Percentiles rank a stretch among this genome's conserved stretches.
Conservation (phyloP, 202 grass and related monocot species). For the Brachypodium distachyon region DNA sequence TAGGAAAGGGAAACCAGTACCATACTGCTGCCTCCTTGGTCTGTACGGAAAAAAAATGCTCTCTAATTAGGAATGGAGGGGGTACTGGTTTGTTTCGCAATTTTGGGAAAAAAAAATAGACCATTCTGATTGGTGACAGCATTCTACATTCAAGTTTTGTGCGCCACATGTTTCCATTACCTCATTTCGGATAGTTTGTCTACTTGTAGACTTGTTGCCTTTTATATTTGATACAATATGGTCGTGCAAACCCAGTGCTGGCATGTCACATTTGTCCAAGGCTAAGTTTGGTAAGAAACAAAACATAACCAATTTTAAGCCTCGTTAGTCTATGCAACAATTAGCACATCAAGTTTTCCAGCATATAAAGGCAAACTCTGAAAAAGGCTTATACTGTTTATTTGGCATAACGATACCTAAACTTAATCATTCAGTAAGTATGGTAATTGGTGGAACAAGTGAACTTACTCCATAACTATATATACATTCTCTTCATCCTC, state of each 20-base stretch:
- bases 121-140: not conserved
- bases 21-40: no score
- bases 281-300: not conserved
- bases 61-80: no score
- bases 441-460: not conserved
- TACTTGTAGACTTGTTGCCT: not conserved
- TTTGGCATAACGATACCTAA: slow-evolving; percentile 3
- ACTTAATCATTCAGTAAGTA: slow-evolving; percentile 2
- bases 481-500: slow-evolving; percentile 98
- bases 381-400: not conserved
- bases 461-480: slow-evolving; percentile 96
- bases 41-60: no score
- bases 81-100: not conserved
- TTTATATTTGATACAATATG: not conserved
- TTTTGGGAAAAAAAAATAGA: not conserved
- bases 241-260: not conserved
- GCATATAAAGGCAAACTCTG: not conserved
- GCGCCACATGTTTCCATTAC: not conserved
- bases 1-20: no score
- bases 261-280: not conserved
- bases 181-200: not conserved
- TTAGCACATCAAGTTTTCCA: not conserved
- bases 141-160: slow-evolving; percentile 6
- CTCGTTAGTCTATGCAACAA: not conserved
- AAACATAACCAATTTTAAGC: not conserved